Percentiles rank a stretch among this genome's conserved stretches.
Conservation (phyloP, 2,329 filamentous ascomycete genomes). For the Fusarium nurragi region DNA sequence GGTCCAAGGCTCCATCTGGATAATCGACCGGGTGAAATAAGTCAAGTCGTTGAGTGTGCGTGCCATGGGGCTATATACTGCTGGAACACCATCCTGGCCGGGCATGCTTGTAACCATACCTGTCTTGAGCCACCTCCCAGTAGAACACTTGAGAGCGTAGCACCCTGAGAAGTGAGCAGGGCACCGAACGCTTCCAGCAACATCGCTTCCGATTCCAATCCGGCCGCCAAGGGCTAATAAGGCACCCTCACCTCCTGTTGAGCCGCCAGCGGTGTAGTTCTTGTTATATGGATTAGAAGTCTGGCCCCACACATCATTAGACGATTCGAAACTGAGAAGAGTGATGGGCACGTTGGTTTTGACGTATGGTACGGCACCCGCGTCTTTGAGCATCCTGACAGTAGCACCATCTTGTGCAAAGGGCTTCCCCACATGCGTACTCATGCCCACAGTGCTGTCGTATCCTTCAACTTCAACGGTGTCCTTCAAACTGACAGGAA, state of each 20-base stretch:
- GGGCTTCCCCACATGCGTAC: slow-evolving; percentile 74
- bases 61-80: slow-evolving; percentile 93
- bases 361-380: slow-evolving; percentile 88
- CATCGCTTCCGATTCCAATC: slow-evolving; percentile 90
- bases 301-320: slow-evolving; percentile 81
- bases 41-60: slow-evolving; percentile 82
- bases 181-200: slow-evolving; percentile 86
- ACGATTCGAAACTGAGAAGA: slow-evolving; percentile 85
- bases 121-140: slow-evolving; percentile 87
- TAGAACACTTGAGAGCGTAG: slow-evolving; percentile 87
- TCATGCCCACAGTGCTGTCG: slow-evolving; percentile 84
- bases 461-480: slow-evolving; percentile 83
- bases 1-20: slow-evolving; percentile 86
- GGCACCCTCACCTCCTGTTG: slow-evolving; percentile 85
- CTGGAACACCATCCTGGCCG: slow-evolving; percentile 88
- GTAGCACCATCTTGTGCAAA: slow-evolving; percentile 73
- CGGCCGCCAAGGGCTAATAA: slow-evolving; percentile 83
- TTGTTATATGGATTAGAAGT: slow-evolving; percentile 83
- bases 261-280: slow-evolving; percentile 89
- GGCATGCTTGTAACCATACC: slow-evolving; percentile 89
- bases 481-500: slow-evolving; percentile 87
- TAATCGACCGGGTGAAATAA: slow-evolving; percentile 83
- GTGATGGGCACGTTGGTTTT: slow-evolving; percentile 93
- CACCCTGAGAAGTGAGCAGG: slow-evolving; percentile 92
- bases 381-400: slow-evolving; percentile 82